Conservation (phyloP, 2,329 filamentous ascomycete species). For the Lachnellula cervina region DNA sequence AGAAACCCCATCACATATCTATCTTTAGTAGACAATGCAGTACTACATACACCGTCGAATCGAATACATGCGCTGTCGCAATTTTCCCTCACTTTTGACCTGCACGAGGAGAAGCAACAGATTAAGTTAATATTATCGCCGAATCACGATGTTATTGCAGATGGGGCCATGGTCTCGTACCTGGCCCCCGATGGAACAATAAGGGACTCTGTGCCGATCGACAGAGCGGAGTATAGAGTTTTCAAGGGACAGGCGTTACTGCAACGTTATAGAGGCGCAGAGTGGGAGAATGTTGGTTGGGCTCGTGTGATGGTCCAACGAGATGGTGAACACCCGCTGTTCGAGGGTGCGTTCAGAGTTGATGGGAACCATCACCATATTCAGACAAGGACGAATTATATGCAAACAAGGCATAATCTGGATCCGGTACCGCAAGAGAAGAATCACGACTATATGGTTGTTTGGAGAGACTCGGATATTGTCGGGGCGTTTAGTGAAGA, state of each 20-base stretch:
- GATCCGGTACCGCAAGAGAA: constrained; percentile 58
- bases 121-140: constrained; percentile 80
- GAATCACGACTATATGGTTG: constrained; percentile 73
- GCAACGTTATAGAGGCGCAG: constrained; percentile 50
- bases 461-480: constrained; percentile 90
- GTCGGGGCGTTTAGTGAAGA: constrained; percentile 30
- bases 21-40: constrained; percentile 66
- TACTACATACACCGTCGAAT: constrained; percentile 73
- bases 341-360: constrained; percentile 84
- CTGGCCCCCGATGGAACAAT: constrained; percentile 68
- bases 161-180: constrained; percentile 69
- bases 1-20: constrained; percentile 75
- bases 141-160: constrained; percentile 82
- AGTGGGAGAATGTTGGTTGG: constrained; percentile 83
- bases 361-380: constrained; percentile 82
- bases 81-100: constrained; percentile 79
- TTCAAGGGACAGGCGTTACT: constrained; percentile 78
- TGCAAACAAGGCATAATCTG: constrained; percentile 61
- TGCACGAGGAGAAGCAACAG: constrained; percentile 62
- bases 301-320: constrained; percentile 71
- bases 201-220: constrained; percentile 59
- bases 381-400: constrained; percentile 69
- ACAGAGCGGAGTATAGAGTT: constrained; percentile 71
- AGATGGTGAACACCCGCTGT: constrained; percentile 75
- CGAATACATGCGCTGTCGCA: constrained; percentile 73